Evolutionary conservation across 768 basidiomycete genomes (phyloP), one percentile per base, ranked within the genome.

Genomic region (Mycena crocata): DNA sequence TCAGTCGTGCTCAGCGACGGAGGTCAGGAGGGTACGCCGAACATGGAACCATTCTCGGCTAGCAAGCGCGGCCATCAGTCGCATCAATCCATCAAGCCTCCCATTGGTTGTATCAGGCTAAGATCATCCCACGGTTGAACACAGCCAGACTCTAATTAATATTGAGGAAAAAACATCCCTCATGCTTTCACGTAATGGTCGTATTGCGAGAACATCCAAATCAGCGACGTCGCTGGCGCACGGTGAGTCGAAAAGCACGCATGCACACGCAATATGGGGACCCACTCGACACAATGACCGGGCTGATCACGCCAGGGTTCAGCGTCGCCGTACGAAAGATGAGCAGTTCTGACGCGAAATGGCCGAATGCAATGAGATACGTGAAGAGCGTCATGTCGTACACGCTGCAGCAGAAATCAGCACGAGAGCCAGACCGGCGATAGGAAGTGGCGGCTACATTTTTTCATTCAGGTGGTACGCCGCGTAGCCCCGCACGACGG

Each of bases 361-460:
- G 97, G 6, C 85, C 87, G 74, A 95, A 92, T 2, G 95, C 97
- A 72, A 98, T 89, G 60, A 95, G 86, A 81, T 97, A 99, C 39
- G 94, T 92, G 73, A 91, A 82, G 64, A 98, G 79, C 8, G 95
- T 87, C 82, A 98, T 90, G 77, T 97, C 92, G 79, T 98, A 99
- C 24, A 96, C 80, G 30, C 96, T 98, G 71, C n/a, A n/a, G n/a
- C n/a, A 67, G 62, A 39, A 31, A 64, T 67, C 55, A 49, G 56
- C 14, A 44, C 34, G 39, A n/a, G n/a, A n/a, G n/a, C n/a, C 73
- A 66, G 68, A 57, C 68, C 37, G 32, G 55, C 10, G 61, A 57
- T 35, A 72, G 7, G 48, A 39, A 19, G 24, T 51, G 64, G 40
- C 40, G 30, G 32, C 69, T 75, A 96, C 97, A 85, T 82, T 80